A percentile compares a stretch with the other conserved stretches of the same genome.
Conservation (phyloP, 306 rosid genomes). For the Biancaea sappan region DNA sequence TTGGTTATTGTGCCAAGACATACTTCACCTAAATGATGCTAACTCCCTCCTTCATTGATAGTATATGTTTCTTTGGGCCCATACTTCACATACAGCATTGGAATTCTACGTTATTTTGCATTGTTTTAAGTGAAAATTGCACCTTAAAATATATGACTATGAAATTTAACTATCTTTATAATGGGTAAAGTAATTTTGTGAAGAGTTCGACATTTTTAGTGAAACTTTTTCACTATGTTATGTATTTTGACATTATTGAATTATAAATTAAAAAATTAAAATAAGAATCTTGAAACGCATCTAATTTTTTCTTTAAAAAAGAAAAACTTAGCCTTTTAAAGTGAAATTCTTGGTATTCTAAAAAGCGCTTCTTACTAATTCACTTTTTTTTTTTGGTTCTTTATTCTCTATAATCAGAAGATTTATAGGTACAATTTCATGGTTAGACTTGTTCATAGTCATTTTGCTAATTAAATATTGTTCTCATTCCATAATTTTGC, state of each 20-base stretch:
- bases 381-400: neutral
- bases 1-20: conserved; percentile 90
- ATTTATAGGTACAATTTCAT: neutral
- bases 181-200: neutral
- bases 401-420: neutral
- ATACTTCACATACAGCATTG: no score
- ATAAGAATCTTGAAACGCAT: neutral
- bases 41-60: neutral
- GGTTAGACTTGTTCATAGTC: conserved; percentile 15
- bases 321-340: neutral
- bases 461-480: conserved; percentile 6
- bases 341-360: neutral
- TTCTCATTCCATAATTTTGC: conserved; percentile 26
- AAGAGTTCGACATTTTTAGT: neutral
- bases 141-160: conserved; percentile 9
- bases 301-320: no score
- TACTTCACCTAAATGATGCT: conserved; percentile 79
- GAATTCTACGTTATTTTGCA: neutral
- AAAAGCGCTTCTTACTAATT: neutral
- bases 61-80: no score
- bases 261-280: neutral
- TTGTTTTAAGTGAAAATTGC: conserved; percentile 2
- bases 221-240: neutral
- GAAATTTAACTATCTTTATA: conserved; percentile 4
- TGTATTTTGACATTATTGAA: neutral